Evolutionary conservation across 345 rosid species (phyloP).

Genomic region (Pugionium cornutum): DNA sequence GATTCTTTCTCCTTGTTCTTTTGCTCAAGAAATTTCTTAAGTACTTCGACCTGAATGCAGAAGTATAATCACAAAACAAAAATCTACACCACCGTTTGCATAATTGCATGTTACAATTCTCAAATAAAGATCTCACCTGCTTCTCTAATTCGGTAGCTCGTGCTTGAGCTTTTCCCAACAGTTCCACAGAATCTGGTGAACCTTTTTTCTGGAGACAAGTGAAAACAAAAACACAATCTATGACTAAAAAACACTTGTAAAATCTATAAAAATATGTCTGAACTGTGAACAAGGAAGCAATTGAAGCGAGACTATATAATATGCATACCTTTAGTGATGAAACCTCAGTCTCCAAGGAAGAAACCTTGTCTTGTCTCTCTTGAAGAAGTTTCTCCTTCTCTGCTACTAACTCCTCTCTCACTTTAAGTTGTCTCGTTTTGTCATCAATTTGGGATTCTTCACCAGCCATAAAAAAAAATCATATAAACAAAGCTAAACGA

Average conservation of each 20-base stretch:
- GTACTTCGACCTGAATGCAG: constrained; percentile 58
- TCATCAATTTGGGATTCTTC: constrained; percentile 68
- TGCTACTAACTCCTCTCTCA: constrained; percentile 54
- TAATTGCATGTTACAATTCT: not conserved
- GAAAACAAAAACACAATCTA: not conserved
- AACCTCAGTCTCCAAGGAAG: constrained; percentile 62
- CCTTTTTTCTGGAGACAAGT: constrained; percentile 52
- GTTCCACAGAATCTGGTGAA: constrained; percentile 55
- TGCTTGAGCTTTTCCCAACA: constrained; percentile 68
- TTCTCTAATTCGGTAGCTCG: constrained; percentile 70
- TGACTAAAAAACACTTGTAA: not conserved
- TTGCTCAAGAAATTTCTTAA: constrained; percentile 51
- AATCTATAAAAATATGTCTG: not conserved
- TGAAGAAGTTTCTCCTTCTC: constrained; percentile 63
- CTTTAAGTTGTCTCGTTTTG: constrained; percentile 54
- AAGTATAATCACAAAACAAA: constrained; percentile 19
- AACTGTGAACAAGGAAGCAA: not conserved
- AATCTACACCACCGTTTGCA: not conserved
- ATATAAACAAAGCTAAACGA: not conserved
- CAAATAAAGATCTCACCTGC: constrained; percentile 49
- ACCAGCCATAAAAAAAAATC: constrained; percentile 7
- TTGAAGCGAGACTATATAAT: not conserved
- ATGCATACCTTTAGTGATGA: constrained; percentile 61
- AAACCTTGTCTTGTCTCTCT: constrained; percentile 56
- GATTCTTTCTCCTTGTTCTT: constrained; percentile 62